These are phyloP conservation scores for Taphrina flavorubra DNA, from an alignment of 1,139 yeast genomes.

Conservation along the genomic window DNA sequence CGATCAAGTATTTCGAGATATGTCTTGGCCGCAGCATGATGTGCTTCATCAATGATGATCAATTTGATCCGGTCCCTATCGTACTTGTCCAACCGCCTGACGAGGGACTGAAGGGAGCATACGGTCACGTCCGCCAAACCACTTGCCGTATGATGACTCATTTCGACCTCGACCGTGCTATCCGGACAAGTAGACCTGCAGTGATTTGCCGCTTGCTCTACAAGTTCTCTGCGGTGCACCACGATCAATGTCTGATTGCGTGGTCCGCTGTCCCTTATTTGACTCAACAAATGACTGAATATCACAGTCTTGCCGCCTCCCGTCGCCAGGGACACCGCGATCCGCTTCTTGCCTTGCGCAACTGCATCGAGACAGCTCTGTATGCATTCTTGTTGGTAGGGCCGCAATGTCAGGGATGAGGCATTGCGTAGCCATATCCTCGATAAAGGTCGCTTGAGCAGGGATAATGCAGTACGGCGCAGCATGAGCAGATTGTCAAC, in stretches of 20 bases:
- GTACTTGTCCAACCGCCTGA: conserved; percentile 60
- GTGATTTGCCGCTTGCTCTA: conserved; percentile 68
- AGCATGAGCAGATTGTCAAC: not conserved
- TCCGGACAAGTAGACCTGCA: conserved; percentile 60
- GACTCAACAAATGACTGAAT: conserved; percentile 68
- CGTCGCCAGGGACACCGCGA: conserved; percentile 88
- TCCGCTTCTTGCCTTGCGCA: conserved; percentile 58
- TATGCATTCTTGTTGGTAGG: conserved; percentile 78
- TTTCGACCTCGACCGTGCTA: conserved; percentile 68
- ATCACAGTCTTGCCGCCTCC: conserved; percentile 94
- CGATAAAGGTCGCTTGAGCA: not conserved
- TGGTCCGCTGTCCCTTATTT: conserved; percentile 56
- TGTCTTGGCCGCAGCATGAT: conserved; percentile 80
- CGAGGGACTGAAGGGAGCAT: conserved; percentile 76
- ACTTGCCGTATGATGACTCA: conserved; percentile 60
- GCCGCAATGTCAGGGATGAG: conserved; percentile 53
- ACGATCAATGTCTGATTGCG: conserved; percentile 63
- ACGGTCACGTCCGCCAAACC: conserved; percentile 67
- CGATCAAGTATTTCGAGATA: conserved; percentile 66
- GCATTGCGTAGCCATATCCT: not conserved
- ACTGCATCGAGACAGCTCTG: conserved; percentile 62
- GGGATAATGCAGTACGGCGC: not conserved
- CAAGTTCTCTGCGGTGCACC: conserved; percentile 83
- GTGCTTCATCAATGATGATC: conserved; percentile 89
- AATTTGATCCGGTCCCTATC: conserved; percentile 67